These are phyloP conservation scores for Neonectria faginata DNA, from an alignment of 2,329 filamentous ascomycete species.

Conservation along the genomic window DNA sequence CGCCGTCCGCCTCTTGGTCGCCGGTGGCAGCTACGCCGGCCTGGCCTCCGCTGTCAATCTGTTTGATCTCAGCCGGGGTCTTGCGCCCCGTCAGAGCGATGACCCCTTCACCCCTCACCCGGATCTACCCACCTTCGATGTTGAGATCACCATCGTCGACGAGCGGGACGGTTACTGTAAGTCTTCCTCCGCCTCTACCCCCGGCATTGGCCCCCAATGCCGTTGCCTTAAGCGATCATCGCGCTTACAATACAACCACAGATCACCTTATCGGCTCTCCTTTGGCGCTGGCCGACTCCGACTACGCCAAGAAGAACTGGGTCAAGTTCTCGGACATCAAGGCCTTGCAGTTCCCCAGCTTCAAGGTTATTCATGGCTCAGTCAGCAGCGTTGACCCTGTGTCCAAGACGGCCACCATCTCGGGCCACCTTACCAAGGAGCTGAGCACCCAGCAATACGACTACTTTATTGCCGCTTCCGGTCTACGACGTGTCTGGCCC, in stretches of 20 bases:
- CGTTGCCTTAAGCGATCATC: background rate
- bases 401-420: constrained; percentile 68
- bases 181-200: constrained; percentile 46
- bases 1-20: constrained; percentile 70
- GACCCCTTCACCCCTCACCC: constrained; percentile 55
- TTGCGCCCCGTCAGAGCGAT: constrained; percentile 59
- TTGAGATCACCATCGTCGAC: constrained; percentile 80
- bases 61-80: constrained; percentile 71
- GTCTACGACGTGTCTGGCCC: constrained; percentile 76
- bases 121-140: constrained; percentile 60
- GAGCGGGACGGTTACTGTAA: constrained; percentile 87
- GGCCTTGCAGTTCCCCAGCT: constrained; percentile 70
- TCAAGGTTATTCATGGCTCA: constrained; percentile 75
- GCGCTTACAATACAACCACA: constrained; percentile 49
- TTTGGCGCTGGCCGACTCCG: constrained; percentile 73
- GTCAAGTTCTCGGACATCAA: constrained; percentile 75
- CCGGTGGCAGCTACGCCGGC: constrained; percentile 80
- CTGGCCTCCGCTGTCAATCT: constrained; percentile 75
- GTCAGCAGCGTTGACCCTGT: constrained; percentile 70
- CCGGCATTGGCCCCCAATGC: background rate
- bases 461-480: constrained; percentile 79
- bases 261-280: constrained; percentile 83
- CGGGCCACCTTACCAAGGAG: constrained; percentile 60
- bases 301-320: constrained; percentile 77
- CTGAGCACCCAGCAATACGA: constrained; percentile 70